A percentile compares a stretch with the other conserved stretches of the same genome.
Evolutionary conservation across 495 filamentous ascomycete genomes (phyloP).

Genomic region (Terfezia boudieri): DNA sequence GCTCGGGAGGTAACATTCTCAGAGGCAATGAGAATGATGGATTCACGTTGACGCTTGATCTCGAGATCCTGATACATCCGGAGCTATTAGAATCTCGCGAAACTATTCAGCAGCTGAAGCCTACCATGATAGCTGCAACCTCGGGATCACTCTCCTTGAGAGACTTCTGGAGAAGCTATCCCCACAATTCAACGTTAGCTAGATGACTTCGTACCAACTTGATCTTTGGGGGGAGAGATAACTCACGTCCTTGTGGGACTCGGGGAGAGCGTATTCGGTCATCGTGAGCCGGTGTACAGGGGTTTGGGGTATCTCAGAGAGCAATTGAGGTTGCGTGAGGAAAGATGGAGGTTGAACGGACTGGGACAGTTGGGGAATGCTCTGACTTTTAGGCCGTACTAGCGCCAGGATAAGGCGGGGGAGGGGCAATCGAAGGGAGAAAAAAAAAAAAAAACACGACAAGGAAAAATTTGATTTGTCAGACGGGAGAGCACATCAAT

Average conservation of each 20-base stretch:
- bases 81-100: constrained; percentile 1
- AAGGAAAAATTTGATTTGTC: no score
- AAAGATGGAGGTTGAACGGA: constrained; percentile 3
- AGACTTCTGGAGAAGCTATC: constrained; percentile 70
- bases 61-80: constrained; percentile 45
- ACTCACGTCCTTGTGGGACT: constrained; percentile 72
- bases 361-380: neutral
- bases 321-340: constrained; percentile 2
- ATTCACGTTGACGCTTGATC: constrained; percentile 93
- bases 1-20: constrained; percentile 78
- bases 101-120: constrained; percentile 10
- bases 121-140: constrained; percentile 83
- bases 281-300: constrained; percentile 12
- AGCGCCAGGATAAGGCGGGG: no score
- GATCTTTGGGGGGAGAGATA: neutral
- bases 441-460: no score
- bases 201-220: constrained; percentile 1
- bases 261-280: constrained; percentile 52
- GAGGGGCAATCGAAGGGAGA: no score
- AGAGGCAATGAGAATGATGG: constrained; percentile 91
- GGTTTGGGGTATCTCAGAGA: neutral
- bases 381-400: no score
- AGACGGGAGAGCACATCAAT: no score
- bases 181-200: constrained; percentile 27
- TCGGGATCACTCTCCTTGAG: constrained; percentile 73